These are phyloP conservation scores for Earliella scabrosa DNA, from an alignment of 1,284 basidiomycete species.

Conservation along the genomic window DNA sequence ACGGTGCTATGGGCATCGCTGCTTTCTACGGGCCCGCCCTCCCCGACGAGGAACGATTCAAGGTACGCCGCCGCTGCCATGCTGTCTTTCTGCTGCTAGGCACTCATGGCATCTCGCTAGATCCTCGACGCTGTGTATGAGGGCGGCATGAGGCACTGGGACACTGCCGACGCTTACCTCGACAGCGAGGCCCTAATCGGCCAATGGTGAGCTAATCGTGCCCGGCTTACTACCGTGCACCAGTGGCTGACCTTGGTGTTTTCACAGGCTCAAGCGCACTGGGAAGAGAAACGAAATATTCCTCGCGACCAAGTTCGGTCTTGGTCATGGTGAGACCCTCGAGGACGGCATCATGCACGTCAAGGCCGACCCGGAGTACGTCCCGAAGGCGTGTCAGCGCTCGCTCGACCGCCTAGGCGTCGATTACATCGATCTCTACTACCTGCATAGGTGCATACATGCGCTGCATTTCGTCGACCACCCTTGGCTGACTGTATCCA, in stretches of 20 bases:
- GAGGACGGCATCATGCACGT: conserved; percentile 20
- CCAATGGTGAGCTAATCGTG: conserved; percentile 32
- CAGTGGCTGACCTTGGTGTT: too few relatives aligned
- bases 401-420: conserved; percentile 41
- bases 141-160: conserved; percentile 31
- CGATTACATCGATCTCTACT: conserved; percentile 42
- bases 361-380: conserved; percentile 33
- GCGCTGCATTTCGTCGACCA: background rate
- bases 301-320: conserved; percentile 49
- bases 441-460: conserved; percentile 34
- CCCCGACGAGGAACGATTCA: conserved; percentile 33
- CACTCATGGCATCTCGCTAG: conserved; percentile 6
- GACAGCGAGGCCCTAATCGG: conserved; percentile 34
- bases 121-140: conserved; percentile 30
- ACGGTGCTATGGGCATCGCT: conserved; percentile 35
- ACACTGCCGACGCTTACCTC: conserved; percentile 32
- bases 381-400: conserved; percentile 31
- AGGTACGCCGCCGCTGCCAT: conserved; percentile 13
- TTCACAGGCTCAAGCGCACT: conserved; percentile 42
- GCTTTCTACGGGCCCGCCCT: conserved; percentile 27
- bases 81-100: background rate
- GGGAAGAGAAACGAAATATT: conserved; percentile 47
- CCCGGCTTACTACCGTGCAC: too few relatives aligned
- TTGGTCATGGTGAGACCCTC: conserved; percentile 32
- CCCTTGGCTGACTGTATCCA: background rate